Base-by-base conservation (phyloP, 768 basidiomycete species). In the Sutorius australiensis region DNA sequence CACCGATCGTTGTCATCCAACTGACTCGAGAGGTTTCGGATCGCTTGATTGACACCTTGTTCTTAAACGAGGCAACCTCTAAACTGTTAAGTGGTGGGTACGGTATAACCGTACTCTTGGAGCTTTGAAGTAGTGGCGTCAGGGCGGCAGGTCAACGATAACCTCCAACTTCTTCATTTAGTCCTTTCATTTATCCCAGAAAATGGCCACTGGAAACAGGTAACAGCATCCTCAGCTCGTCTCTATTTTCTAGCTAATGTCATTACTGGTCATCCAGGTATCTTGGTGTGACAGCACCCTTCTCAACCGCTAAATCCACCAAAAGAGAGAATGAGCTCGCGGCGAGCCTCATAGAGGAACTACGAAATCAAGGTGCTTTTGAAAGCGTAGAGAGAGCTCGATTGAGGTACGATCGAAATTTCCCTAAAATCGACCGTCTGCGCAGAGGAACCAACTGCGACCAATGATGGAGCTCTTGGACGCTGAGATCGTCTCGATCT, bases 321-420 rank as follows among this genome's bases (percentile, higher is more conserved):
- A 78, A 83, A 55, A 79, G 85, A 62, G 91, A 93, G 73, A 87
- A 85, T 68, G 87, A 89, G 69, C 87, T 93, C 21, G 92, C 90
- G 0, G 64, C 76, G 16, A 87, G 89, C 6, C 75, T 99, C 48
- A 91, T 98, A 87, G 86, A 92, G 52, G 95, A 99, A 70, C 80
- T 99, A 31, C 80, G 84, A 64, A 75, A 81, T 42, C 87, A 95
- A 64, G 86, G 88, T 52, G 87, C 87, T 2, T 95, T 97, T 70
- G 95, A 98, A 73, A 84, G 79, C 42, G 89, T 92, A 56, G 87
- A 91, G 49, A 93, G 98, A 70, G 79, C 90, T 27, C 81, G 87
- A 70, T 86, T 82, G 56, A 86, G 95, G 95, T 97, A 65, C 60
- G 67, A 69, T 60, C 54, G 33, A 46, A 41, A 53, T 51, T 65